Base-by-base conservation (phyloP, 176 grass and related monocot species). In the Typha latifolia region DNA sequence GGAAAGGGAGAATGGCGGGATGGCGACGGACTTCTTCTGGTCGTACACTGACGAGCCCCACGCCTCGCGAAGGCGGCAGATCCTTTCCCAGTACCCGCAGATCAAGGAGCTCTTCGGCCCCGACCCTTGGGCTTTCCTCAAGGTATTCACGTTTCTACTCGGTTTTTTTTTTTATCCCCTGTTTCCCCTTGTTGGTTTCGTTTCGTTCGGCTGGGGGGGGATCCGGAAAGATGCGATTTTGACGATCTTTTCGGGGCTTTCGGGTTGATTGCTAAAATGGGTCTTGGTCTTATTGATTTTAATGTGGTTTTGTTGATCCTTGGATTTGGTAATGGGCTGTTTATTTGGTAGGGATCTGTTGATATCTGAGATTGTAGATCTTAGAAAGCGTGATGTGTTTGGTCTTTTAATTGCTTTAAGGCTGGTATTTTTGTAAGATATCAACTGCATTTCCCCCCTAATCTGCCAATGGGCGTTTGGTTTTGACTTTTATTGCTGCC, bases 21-120 rank as follows among this genome's bases (percentile, higher is more conserved):
- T 99, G 89, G 89, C 94, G 15, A 90, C 85, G 51, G 86, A 90
- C 56, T 99, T 99, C 77, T 93, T 99, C 73, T 99, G 94, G 94
- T 99, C 94, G 37, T 99, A 99, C 83, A 99, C 89, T 5, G 94
- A 93, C 86, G 94, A 99, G 77, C 94, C 94, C 13, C 94, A 99
- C 81, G 89, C 94, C 47, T 87, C 94, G 49, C 88, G 89, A 55
- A 83, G 89, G 47, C 63, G 89, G 55, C 82, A 93, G 78, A 99
- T 99, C 89, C 94, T 99, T 37, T 49, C 89, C 37, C 84, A 71
- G 70, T 69, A 99, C 78, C 94, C 94, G 23, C 89, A 99, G 73
- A 99, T 99, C 85, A 86, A 91, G 61, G 94, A 90, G 73, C 94
- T 99, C 66, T 99, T 99, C 70, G 94, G 94, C 66, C 86, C 94